A percentile compares a stretch with the other conserved stretches of the same genome.
These are phyloP conservation scores for Talaromyces sp. DNA, from an alignment of 2,329 filamentous ascomycete species.

Conservation along the genomic window DNA sequence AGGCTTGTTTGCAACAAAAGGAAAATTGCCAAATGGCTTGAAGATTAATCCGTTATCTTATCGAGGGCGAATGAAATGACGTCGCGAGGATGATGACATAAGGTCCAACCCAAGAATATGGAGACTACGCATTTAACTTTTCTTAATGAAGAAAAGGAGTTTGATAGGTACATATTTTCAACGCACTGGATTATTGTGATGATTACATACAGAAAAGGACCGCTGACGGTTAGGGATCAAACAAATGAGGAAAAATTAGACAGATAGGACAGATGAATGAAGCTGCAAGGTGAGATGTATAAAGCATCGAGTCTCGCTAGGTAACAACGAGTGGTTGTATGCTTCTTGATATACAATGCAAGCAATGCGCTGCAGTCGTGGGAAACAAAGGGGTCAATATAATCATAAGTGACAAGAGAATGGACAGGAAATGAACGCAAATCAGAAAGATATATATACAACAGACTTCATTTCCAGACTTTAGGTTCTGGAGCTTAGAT, in stretches of 20 bases:
- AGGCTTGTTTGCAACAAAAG: background rate
- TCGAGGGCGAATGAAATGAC: background rate
- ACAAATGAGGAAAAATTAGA: background rate
- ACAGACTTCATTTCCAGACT: background rate
- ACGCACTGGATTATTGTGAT: background rate
- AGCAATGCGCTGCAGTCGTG: background rate
- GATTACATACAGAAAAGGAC: background rate
- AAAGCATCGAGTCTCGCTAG: background rate
- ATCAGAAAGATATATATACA: background rate
- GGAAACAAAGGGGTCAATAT: background rate
- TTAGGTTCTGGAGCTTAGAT: conserved; percentile 37
- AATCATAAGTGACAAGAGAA: background rate
- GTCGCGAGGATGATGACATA: background rate
- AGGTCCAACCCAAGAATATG: background rate
- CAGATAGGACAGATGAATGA: background rate
- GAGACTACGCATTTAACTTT: background rate
- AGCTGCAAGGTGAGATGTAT: background rate
- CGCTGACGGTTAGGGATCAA: background rate
- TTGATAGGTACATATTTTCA: background rate
- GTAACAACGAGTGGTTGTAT: background rate
- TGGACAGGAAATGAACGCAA: background rate
- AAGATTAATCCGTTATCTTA: background rate
- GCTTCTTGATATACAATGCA: background rate
- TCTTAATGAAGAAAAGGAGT: background rate
- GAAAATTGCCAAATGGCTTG: background rate